Conservation (phyloP, 164 flowering plant genomes). For the Macadamia tetraphylla region DNA sequence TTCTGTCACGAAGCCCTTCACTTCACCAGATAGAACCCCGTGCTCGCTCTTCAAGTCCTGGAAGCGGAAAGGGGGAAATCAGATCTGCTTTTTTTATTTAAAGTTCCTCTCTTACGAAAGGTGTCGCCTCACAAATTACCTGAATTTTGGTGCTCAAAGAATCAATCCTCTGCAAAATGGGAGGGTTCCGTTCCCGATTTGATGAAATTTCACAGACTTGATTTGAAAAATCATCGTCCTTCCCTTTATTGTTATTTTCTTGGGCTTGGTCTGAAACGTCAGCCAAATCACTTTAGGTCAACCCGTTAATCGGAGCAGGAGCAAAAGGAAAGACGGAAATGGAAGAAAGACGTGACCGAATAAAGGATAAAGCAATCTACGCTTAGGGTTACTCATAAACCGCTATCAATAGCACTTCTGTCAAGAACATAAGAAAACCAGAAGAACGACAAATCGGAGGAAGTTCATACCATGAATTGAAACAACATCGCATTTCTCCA, state of each 20-base stretch:
- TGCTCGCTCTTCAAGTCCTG: slow-evolving; percentile 59
- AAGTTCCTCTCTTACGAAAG: too few relatives aligned
- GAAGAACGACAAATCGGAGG: not conserved
- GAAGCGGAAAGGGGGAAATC: slow-evolving; percentile 8
- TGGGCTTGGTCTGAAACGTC: slow-evolving; percentile 18
- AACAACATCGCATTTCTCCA: not conserved
- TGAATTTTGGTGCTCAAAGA: slow-evolving; percentile 36
- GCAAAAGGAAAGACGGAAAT: not conserved
- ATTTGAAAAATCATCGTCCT: slow-evolving; percentile 15
- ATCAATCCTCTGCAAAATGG: slow-evolving; percentile 38
- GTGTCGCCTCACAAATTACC: slow-evolving; percentile 24
- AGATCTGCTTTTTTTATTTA: not conserved
- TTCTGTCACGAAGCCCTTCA: slow-evolving; percentile 32
- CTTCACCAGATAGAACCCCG: slow-evolving; percentile 34
- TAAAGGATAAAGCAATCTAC: not conserved
- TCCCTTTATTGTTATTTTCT: slow-evolving; percentile 11
- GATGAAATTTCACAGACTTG: slow-evolving; percentile 23
- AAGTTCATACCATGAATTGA: not conserved
- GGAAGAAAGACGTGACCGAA: too few relatives aligned
- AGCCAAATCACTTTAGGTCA: slow-evolving; percentile 2
- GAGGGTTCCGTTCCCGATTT: slow-evolving; percentile 33
- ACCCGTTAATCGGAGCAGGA: not conserved
- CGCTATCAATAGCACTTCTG: not conserved
- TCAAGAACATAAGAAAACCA: not conserved
- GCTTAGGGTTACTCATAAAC: not conserved